Conservation (phyloP, 2,329 filamentous ascomycete genomes). For the Sarocladium strictum region DNA sequence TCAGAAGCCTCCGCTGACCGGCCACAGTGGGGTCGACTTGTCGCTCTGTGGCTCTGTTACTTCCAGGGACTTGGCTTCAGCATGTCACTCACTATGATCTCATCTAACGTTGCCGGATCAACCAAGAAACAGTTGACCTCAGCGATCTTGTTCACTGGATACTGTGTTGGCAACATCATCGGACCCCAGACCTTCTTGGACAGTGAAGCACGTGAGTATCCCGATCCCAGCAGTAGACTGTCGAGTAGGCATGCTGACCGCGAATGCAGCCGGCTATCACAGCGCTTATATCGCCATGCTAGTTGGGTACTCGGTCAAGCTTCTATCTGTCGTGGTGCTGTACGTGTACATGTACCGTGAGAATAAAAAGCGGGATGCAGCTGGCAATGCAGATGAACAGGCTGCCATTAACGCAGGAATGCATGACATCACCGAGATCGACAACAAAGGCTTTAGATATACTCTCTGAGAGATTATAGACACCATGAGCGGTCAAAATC, state of each 20-base stretch:
- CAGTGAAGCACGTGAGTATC: conserved; percentile 6
- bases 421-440: conserved; percentile 8
- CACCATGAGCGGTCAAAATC: too few relatives aligned
- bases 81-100: conserved; percentile 12
- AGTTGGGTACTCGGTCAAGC: conserved; percentile 22
- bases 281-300: conserved; percentile 35
- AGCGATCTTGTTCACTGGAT: conserved; percentile 12
- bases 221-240: background rate
- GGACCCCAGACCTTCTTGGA: conserved; percentile 12
- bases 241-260: background rate
- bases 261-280: conserved; percentile 1
- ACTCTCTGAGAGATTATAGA: conserved; percentile 2
- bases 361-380: conserved; percentile 8
- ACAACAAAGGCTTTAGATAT: conserved; percentile 8
- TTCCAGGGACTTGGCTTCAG: conserved; percentile 12
- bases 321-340: conserved; percentile 1
- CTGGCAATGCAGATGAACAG: background rate
- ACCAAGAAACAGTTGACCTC: conserved; percentile 14
- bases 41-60: conserved; percentile 12
- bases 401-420: conserved; percentile 4
- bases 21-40: conserved; percentile 12
- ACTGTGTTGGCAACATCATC: conserved; percentile 11
- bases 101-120: conserved; percentile 13
- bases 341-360: conserved; percentile 7
- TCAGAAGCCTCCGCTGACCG: background rate